A percentile compares a stretch with the other conserved stretches of the same genome.
Conservation (phyloP, 805 yeast genomes). For the Naumovozyma baii region DNA sequence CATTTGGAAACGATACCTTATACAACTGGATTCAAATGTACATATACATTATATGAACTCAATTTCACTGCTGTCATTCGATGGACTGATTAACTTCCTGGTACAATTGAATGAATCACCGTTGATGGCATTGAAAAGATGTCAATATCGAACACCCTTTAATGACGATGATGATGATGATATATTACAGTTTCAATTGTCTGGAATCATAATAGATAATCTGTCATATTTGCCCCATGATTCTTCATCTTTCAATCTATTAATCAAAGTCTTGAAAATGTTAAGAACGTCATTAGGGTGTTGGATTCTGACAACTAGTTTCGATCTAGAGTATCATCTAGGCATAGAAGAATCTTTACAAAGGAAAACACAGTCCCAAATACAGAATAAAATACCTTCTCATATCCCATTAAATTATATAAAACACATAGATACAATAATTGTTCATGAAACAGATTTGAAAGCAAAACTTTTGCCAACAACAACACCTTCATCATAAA, state of each 20-base stretch:
- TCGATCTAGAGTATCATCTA: constrained; percentile 21
- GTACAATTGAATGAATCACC: constrained; percentile 19
- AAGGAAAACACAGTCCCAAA: not conserved
- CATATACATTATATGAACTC: constrained; percentile 13
- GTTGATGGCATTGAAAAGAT: constrained; percentile 15
- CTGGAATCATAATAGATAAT: constrained; percentile 28
- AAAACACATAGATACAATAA: constrained; percentile 20
- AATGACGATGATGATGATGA: not conserved
- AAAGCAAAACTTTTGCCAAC: constrained; percentile 7
- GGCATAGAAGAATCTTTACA: constrained; percentile 19
- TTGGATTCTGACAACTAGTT: constrained; percentile 21
- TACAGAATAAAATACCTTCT: constrained; percentile 5
- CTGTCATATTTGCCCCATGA: constrained; percentile 20
- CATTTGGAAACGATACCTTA: constrained; percentile 8
- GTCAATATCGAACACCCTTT: constrained; percentile 7
- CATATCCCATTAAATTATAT: constrained; percentile 18
- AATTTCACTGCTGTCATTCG: constrained; percentile 14
- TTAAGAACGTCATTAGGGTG: constrained; percentile 22
- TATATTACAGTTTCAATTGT: constrained; percentile 9
- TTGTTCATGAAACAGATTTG: constrained; percentile 16
- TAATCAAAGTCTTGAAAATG: constrained; percentile 13
- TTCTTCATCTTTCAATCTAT: constrained; percentile 8
- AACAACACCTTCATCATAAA: not conserved
- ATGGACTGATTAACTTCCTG: constrained; percentile 16
- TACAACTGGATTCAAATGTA: constrained; percentile 1